phyloP scores from a whole-genome alignment of 1,284 basidiomycete species.

The Leccinum subspadiceum region DNA sequence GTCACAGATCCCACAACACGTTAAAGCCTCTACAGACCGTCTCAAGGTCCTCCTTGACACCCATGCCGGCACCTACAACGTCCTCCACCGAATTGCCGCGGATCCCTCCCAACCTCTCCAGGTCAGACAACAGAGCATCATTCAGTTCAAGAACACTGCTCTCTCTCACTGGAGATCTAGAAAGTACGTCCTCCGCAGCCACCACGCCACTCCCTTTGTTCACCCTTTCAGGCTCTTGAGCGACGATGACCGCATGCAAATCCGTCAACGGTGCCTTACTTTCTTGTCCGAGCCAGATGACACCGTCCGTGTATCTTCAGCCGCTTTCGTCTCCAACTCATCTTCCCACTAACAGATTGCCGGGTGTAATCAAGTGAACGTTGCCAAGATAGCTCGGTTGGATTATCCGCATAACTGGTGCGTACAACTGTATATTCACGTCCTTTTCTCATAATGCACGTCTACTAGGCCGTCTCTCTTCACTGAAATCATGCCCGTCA shows the following conservation, averaged over 20 bases:
- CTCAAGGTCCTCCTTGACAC: slow-evolving; percentile 64
- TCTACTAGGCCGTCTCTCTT: slow-evolving; percentile 59
- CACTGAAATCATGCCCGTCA: slow-evolving; percentile 51
- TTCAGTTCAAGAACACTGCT: slow-evolving; percentile 78
- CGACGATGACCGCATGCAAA: slow-evolving; percentile 59
- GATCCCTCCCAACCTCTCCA: slow-evolving; percentile 53
- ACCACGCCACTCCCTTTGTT: slow-evolving; percentile 14
- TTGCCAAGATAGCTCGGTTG: slow-evolving; percentile 66
- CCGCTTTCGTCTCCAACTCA: slow-evolving; percentile 7
- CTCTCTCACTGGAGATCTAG: slow-evolving; percentile 66
- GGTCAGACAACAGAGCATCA: slow-evolving; percentile 75
- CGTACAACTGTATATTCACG: slow-evolving; percentile 15
- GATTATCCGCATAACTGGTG: slow-evolving; percentile 73
- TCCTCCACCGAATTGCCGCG: slow-evolving; percentile 69
- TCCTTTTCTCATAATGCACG: slow-evolving; percentile 1
- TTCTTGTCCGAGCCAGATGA: slow-evolving; percentile 75
- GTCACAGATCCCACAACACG: slow-evolving; percentile 62
- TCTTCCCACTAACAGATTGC: slow-evolving; percentile 52
- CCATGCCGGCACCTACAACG: slow-evolving; percentile 63
- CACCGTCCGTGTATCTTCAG: slow-evolving; percentile 42
- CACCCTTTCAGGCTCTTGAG: slow-evolving; percentile 52
- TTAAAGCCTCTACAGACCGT: slow-evolving; percentile 58
- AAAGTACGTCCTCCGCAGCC: slow-evolving; percentile 46
- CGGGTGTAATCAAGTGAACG: slow-evolving; percentile 66
- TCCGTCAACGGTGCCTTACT: slow-evolving; percentile 57